Percentiles rank a stretch among this genome's conserved stretches.
Conservation (phyloP, 1,284 basidiomycete species). For the Cryptococcus sp. region DNA sequence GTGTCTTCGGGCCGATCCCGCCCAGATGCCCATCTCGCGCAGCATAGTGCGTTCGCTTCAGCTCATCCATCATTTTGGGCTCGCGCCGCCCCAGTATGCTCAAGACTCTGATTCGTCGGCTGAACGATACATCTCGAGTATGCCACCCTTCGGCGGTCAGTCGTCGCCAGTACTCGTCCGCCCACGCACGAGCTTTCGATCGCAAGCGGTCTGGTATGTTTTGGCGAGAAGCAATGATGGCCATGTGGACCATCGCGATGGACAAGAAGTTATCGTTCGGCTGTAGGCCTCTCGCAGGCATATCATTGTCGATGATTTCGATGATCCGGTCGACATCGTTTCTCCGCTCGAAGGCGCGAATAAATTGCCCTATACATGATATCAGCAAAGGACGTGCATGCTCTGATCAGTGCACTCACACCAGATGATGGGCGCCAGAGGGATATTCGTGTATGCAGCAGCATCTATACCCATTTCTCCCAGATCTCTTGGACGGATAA, state of each 20-base stretch:
- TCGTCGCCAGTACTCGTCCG: constrained; percentile 21
- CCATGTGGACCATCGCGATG: constrained; percentile 12
- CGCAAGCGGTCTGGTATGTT: background rate
- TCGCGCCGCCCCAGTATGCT: constrained; percentile 10
- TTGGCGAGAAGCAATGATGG: constrained; percentile 7
- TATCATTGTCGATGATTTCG: constrained; percentile 14
- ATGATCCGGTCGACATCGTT: constrained; percentile 15
- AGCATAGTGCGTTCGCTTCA: constrained; percentile 12
- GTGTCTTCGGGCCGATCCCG: constrained; percentile 9
- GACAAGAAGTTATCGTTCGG: constrained; percentile 14
- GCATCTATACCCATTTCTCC: constrained; percentile 5
- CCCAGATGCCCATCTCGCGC: constrained; percentile 17
- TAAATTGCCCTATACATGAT: constrained; percentile 10
- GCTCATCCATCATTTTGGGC: constrained; percentile 5
- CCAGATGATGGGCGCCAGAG: constrained; percentile 22
- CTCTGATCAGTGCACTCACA: constrained; percentile 15
- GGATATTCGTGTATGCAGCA: constrained; percentile 15
- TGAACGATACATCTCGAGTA: constrained; percentile 11
- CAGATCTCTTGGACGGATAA: constrained; percentile 18
- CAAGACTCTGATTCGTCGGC: constrained; percentile 11
- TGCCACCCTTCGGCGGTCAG: constrained; percentile 12
- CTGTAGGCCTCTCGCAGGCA: constrained; percentile 18
- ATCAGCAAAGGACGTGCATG: constrained; percentile 3
- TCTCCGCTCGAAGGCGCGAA: constrained; percentile 12
- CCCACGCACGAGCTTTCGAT: constrained; percentile 11